Conservation (phyloP, 2,329 filamentous ascomycete genomes). For the Verticillium albo-atrum region DNA sequence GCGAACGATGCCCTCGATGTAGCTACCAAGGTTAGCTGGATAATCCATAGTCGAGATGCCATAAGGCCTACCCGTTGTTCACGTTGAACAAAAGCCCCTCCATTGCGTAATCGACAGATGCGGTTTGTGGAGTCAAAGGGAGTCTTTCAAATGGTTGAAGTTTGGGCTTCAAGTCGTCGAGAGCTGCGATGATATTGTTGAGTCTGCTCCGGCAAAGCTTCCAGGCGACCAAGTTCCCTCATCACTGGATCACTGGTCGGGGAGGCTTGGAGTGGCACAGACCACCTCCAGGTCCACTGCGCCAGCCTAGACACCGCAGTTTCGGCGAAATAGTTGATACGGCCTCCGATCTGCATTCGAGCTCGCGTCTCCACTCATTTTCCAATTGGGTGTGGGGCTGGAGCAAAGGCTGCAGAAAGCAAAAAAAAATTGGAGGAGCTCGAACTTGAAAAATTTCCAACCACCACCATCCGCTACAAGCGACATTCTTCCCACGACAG, state of each 20-base stretch:
- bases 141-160: not conserved
- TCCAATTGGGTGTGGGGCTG: conserved; percentile 2
- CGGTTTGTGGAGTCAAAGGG: not conserved
- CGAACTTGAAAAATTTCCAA: conserved; percentile 37
- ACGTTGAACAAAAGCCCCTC: conserved; percentile 94
- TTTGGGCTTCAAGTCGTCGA: not conserved
- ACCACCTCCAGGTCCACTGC: not conserved
- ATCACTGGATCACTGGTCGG: not conserved
- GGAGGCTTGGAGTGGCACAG: not conserved
- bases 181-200: not conserved
- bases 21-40: conserved; percentile 41
- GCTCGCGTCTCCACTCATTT: not conserved
- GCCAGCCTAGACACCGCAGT: not conserved
- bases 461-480: conserved; percentile 12
- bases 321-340: conserved; percentile 10
- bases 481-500: conserved; percentile 10
- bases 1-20: conserved; percentile 94
- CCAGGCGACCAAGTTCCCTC: conserved; percentile 5
- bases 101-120: conserved; percentile 46
- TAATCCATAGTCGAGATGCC: not conserved
- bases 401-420: conserved; percentile 7
- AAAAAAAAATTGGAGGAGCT: conserved; percentile 37
- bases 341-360: conserved; percentile 6
- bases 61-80: conserved; percentile 69
- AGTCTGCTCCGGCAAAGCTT: conserved; percentile 1